phyloP scores from a whole-genome alignment of 257 asterid species.

The Scutellaria barbata region DNA sequence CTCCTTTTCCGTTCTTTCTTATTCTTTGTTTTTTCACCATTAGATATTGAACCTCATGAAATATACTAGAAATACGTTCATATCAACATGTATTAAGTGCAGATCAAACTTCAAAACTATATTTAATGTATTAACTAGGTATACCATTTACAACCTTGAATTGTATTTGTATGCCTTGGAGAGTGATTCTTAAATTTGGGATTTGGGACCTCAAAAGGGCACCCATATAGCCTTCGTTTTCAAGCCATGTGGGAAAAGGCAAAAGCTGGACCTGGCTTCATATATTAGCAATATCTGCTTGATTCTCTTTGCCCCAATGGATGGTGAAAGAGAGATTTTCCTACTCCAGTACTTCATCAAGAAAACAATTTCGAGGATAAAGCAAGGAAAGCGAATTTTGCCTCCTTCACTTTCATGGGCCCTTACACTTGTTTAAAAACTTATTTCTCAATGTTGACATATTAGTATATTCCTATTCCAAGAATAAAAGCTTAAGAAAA shows the following conservation, averaged over 20 bases:
- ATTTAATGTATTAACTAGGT: too few species aligned
- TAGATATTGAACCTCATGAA: too few species aligned
- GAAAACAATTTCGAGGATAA: constrained; percentile 13
- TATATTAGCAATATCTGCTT: constrained; percentile 39
- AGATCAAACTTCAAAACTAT: too few species aligned
- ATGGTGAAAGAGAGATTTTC: constrained; percentile 39
- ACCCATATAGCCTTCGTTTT: constrained; percentile 43
- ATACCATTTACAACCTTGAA: too few species aligned
- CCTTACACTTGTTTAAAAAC: constrained; percentile 23
- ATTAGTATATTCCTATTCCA: constrained; percentile 27
- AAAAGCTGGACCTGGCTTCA: constrained; percentile 41
- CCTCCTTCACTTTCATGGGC: constrained; percentile 33
- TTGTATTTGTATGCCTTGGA: neutral
- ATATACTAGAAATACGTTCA: too few species aligned
- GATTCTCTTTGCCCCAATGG: constrained; percentile 43
- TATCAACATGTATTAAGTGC: too few species aligned
- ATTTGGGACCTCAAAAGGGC: constrained; percentile 37
- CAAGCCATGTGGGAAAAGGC: constrained; percentile 49
- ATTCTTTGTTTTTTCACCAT: too few species aligned
- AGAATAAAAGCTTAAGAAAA: constrained; percentile 17
- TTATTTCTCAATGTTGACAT: constrained; percentile 33
- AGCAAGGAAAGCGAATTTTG: constrained; percentile 13
- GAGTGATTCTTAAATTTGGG: constrained; percentile 25
- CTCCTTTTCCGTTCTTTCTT: neutral
- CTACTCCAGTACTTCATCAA: constrained; percentile 29